Base-by-base conservation (phyloP, 257 asterid species). In the Rauvolfia tetraphylla region DNA sequence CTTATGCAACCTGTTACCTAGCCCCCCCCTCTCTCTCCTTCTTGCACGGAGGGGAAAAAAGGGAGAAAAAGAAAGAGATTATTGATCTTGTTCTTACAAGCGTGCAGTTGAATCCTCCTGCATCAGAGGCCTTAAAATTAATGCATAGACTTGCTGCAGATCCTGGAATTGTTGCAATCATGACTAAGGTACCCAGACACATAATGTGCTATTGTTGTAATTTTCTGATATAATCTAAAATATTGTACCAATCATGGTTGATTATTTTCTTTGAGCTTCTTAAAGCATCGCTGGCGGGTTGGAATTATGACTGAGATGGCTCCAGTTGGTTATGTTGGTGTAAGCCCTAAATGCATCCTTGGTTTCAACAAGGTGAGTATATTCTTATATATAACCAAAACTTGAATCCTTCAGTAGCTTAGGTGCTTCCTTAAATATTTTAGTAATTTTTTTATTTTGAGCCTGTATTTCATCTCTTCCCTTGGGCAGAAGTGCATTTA, bases 81-180 rank as follows among this genome's bases (percentile, higher is more conserved):
- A 34, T 41, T 81, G 73, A 57, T 66, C 49, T 79, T 61, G 10
- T 82, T 68, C 25, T 83, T 73, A 38, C 63, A 73, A 59, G 66
- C 66, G 71, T 80, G 79, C 92, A 95, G 99, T 85, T 95, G 86
- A 82, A 83, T 61, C 98, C 99, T 84, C 95, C 99, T 75, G 86
- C 95, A 72, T 87, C 90, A 3, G 87, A 87, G 84, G 97, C 99
- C 71, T 80, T 95, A 79, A 90, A 84, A 68, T 82, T 91, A 87
- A 85, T 95, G 88, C 99, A 92, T 82, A 95, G 79, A 86, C 97
- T 95, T 85, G 98, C 99, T 87, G 88, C 97, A 27, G 99, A 95
- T 84, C 97, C 90, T 25, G 99, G 99, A 83, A 91, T 95, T 77
- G 92, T 91, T 71, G 96, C 99, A 31, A 88, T 95, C 71, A 95